Conservation (phyloP, 106 monocot genomes). For the Xerophyta viscosa region DNA sequence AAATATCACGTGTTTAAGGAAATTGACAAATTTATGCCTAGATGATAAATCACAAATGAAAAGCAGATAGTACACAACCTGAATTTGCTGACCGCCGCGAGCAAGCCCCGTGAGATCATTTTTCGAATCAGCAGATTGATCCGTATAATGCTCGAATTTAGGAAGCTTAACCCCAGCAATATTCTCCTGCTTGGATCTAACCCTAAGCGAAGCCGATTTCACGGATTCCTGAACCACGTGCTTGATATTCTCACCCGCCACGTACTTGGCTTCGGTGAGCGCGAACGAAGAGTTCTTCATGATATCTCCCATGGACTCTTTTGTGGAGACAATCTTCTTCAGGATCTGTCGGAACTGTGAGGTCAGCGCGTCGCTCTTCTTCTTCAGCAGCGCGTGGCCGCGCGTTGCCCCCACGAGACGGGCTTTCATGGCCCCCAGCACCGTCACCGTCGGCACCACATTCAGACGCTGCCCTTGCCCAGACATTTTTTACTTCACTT, state of each 20-base stretch:
- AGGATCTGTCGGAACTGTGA: constrained; percentile 85
- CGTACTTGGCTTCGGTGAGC: constrained; percentile 92
- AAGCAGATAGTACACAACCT: background rate
- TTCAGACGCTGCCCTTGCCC: constrained; percentile 72
- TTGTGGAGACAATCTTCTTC: constrained; percentile 78
- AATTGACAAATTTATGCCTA: no score
- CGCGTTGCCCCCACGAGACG: constrained; percentile 86
- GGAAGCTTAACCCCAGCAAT: constrained; percentile 90
- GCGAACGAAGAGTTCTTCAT: constrained; percentile 87
- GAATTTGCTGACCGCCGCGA: constrained; percentile 72
- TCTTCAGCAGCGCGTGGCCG: constrained; percentile 94
- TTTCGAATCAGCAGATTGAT: constrained; percentile 24
- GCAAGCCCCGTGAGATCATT: constrained; percentile 79
- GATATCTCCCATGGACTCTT: constrained; percentile 94
- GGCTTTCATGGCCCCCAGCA: constrained; percentile 91
- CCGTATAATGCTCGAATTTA: constrained; percentile 73
- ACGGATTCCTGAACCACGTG: constrained; percentile 68
- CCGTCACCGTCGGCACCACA: constrained; percentile 95
- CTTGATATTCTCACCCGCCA: constrained; percentile 73
- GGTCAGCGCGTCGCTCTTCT: constrained; percentile 93
- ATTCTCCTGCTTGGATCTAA: constrained; percentile 83
- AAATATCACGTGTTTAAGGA: no score
- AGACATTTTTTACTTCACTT: no score
- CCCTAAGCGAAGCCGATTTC: constrained; percentile 55
- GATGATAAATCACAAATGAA: background rate